Base-by-base conservation (phyloP, 2,329 filamentous ascomycete genomes). In the Coniella vitis region DNA sequence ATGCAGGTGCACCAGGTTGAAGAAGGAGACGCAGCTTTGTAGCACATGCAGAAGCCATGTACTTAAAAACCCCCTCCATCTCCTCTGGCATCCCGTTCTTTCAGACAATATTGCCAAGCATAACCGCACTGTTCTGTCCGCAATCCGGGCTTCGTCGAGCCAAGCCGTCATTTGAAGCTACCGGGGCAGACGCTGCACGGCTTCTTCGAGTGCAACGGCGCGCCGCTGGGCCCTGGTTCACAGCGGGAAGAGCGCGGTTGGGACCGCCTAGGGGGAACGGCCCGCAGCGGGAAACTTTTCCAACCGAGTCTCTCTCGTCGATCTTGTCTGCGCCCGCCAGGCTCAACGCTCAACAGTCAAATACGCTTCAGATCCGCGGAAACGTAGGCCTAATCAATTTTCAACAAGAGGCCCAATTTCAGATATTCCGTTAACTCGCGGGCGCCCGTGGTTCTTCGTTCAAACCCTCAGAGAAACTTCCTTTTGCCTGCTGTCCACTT, bases 171-270 rank as follows among this genome's bases (percentile, higher is more conserved):
- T 12, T 4, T 29, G 25, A 29, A 10, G 25, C 25, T 29, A 29
- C 25, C 25, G 10, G 13, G 21, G 20, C 19, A 14, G 29, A 8
- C 9, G 20, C 29, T n/a, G 20, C 4, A 7, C 14, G 16, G 39
- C 25, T 31, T 14, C 22, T 29, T n/a, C 25, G 5, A 29, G 17
- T 22, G 25, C 25, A 39, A 39, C 36, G n/a, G 36, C 19, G 17
- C 19, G 16, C 35, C 20, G 10, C 16, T 32, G 13, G 13, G 25
- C 13, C 35, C 34, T 37, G 21, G 22, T 45, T 45, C 49, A 45
- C 49, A 21, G 49, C 45, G 45, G 49, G 49, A 48, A 51, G 34
- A 47, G 25, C 10, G 49, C 49, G 49, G 49, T 42, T 48, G 31
- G 45, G 16, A 36, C 45, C 39, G 39, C 31, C 17, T 34, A 17